These are phyloP conservation scores for Vanrija sp. DNA, from an alignment of 1,284 basidiomycete species.

Conservation along the genomic window DNA sequence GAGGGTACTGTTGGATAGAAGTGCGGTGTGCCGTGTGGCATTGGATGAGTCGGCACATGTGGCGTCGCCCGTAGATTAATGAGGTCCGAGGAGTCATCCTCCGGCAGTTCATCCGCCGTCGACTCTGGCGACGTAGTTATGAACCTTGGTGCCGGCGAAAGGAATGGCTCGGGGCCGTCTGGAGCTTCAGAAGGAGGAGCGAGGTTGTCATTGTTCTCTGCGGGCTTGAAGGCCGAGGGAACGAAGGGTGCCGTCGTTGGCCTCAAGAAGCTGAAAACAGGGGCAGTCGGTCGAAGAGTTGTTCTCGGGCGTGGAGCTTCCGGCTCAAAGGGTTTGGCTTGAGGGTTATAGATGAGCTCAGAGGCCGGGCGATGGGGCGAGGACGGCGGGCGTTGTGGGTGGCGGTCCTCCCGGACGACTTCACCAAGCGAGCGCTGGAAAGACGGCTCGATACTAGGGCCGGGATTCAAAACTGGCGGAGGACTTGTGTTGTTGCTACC, in stretches of 20 bases:
- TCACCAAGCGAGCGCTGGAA: constrained; percentile 14
- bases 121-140: no score
- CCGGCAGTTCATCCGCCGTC: no score
- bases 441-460: constrained; percentile 3
- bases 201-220: not conserved
- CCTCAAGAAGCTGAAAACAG: not conserved
- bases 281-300: not conserved
- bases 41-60: no score
- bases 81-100: no score
- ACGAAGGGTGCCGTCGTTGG: not conserved
- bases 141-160: no score
- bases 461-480: not conserved
- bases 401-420: not conserved
- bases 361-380: not conserved
- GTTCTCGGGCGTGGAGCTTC: not conserved
- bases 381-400: not conserved
- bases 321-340: not conserved
- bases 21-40: no score
- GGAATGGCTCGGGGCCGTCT: no score
- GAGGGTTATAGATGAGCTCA: not conserved
- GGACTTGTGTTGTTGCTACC: not conserved
- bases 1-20: no score
- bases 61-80: no score
- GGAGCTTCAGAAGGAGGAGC: no score
- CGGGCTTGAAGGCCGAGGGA: not conserved